Evolutionary conservation across 2,329 filamentous ascomycete species (phyloP).

Genomic region (Pseudomassariella vexata): DNA sequence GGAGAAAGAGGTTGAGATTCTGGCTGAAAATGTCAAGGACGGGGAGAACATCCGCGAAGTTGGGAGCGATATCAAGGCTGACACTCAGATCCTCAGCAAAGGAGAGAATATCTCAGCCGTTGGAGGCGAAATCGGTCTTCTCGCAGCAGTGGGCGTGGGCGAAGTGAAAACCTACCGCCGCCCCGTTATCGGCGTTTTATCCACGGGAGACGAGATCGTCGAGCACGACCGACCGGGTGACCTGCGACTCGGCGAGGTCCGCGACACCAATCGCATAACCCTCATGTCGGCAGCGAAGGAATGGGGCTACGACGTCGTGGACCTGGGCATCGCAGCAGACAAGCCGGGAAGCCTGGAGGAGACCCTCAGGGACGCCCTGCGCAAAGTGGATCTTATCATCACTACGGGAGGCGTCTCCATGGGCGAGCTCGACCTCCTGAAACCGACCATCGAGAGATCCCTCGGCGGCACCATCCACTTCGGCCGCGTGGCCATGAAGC

Average conservation of each 20-base stretch:
- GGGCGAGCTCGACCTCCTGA: constrained; percentile 94
- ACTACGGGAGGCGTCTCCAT: constrained; percentile 95
- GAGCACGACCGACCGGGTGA: constrained; percentile 58
- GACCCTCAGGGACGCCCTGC: constrained; percentile 68
- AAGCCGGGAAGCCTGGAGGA: constrained; percentile 69
- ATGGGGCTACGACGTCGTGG: constrained; percentile 72
- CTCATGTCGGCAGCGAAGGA: constrained; percentile 71
- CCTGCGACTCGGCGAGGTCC: constrained; percentile 74
- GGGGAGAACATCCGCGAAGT: constrained; percentile 89
- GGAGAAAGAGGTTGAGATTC: constrained; percentile 81
- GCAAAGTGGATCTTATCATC: constrained; percentile 73
- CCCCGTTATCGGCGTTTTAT: constrained; percentile 79
- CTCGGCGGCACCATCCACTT: constrained; percentile 94
- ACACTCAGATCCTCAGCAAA: constrained; percentile 63
- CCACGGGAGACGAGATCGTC: constrained; percentile 92
- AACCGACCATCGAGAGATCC: constrained; percentile 87
- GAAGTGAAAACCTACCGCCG: constrained; percentile 68
- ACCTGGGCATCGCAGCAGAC: constrained; percentile 81
- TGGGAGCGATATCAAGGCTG: constrained; percentile 76
- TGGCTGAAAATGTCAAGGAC: constrained; percentile 66
- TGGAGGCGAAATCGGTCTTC: constrained; percentile 84
- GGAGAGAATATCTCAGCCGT: constrained; percentile 81
- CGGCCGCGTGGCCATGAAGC: constrained; percentile 94
- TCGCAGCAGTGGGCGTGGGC: constrained; percentile 75
- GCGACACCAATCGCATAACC: constrained; percentile 88